These are phyloP conservation scores for Saprolegnia parasitica DNA, from an alignment of 352 stramenopile species.

Conservation along the genomic window DNA sequence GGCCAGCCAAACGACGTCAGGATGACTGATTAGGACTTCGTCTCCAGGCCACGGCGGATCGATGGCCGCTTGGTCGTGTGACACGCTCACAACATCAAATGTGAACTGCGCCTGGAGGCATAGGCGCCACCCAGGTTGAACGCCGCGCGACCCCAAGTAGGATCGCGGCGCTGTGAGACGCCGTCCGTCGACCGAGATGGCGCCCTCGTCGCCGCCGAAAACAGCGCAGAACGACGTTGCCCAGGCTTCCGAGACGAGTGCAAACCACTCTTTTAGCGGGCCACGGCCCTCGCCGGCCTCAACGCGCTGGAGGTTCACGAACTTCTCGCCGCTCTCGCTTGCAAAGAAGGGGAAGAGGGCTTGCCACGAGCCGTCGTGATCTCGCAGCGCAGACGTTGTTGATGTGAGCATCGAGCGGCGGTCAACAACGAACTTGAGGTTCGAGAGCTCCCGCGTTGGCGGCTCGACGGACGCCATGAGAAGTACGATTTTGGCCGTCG, in stretches of 20 bases:
- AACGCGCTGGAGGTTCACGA: conserved; percentile 11
- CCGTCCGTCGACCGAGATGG: not conserved
- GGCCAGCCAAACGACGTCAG: not conserved
- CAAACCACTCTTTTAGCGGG: conserved; percentile 27
- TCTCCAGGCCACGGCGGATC: conserved; percentile 2
- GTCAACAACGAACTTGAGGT: conserved; percentile 10
- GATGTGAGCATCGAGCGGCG: not conserved
- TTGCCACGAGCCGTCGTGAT: not conserved
- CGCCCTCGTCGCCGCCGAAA: not conserved
- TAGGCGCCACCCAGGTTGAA: not conserved
- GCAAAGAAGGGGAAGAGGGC: conserved; percentile 18
- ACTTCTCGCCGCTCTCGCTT: conserved; percentile 11
- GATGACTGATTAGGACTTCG: not conserved
- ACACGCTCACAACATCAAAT: not conserved
- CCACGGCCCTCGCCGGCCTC: conserved; percentile 26
- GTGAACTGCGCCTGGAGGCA: not conserved
- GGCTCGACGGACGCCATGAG: not conserved
- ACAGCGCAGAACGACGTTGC: not conserved
- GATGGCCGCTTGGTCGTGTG: not conserved
- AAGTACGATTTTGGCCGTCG: conserved; percentile 3
- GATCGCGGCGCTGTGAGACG: not conserved
- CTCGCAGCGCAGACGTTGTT: not conserved
- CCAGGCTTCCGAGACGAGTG: conserved; percentile 6
- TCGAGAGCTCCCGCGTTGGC: not conserved
- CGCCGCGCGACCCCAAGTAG: too few relatives aligned